phyloP scores from a whole-genome alignment of 2,329 filamentous ascomycete genomes.

The Phialophora verrucosa region DNA sequence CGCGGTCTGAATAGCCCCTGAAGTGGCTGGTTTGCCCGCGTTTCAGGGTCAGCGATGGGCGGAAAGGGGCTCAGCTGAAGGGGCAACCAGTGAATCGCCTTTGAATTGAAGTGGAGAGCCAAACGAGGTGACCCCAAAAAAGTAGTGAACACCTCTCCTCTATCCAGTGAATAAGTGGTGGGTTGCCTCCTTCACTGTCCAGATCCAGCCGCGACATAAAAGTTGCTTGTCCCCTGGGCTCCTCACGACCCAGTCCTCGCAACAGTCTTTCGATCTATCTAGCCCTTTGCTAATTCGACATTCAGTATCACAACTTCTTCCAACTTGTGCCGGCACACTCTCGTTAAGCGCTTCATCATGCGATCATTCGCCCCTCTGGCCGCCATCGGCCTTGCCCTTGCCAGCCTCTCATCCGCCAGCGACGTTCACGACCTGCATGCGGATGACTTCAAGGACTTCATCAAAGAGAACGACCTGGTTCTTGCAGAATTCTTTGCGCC shows the following conservation, averaged over 20 bases:
- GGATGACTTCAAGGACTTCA: conserved; percentile 84
- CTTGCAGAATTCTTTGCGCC: conserved; percentile 97
- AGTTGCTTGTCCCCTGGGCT: conserved; percentile 7
- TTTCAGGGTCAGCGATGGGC: conserved; percentile 23
- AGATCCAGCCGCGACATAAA: conserved; percentile 9
- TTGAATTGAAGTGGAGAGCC: conserved; percentile 4
- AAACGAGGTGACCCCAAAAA: conserved; percentile 14
- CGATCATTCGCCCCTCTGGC: conserved; percentile 40
- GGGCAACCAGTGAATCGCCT: conserved; percentile 5
- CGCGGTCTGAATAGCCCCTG: not conserved
- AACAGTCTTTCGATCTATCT: conserved; percentile 12
- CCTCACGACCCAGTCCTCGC: not conserved
- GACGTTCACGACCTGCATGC: conserved; percentile 85
- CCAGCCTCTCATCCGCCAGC: conserved; percentile 57
- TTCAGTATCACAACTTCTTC: conserved; percentile 4
- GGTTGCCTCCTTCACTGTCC: conserved; percentile 12
- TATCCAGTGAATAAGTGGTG: conserved; percentile 1
- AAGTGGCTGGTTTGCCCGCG: conserved; percentile 4
- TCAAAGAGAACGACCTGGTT: conserved; percentile 84
- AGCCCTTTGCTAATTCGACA: conserved; percentile 5
- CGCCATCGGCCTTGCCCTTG: conserved; percentile 47
- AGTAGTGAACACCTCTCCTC: conserved; percentile 34
- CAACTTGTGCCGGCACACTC: conserved; percentile 1
- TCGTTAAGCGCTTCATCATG: conserved; percentile 26
- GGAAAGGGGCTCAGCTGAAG: conserved; percentile 16